Conservation (phyloP, 805 yeast genomes). For the Ogataea neopini region DNA sequence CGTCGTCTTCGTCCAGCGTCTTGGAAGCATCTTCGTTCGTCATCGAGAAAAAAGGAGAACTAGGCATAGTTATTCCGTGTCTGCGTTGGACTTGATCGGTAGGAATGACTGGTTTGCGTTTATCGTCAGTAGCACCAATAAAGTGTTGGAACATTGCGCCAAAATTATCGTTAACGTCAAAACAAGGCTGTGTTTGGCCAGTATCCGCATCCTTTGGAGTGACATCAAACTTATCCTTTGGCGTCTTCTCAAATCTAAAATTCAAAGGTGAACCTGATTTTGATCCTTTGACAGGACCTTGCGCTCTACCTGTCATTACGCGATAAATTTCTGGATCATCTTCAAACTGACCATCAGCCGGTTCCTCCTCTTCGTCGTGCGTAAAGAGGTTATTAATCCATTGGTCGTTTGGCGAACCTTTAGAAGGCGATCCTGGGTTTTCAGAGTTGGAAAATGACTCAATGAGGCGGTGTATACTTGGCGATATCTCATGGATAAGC, state of each 20-base stretch:
- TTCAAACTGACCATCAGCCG: conserved; percentile 17
- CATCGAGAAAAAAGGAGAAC: conserved; percentile 34
- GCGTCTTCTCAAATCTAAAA: conserved; percentile 29
- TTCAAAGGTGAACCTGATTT: conserved; percentile 19
- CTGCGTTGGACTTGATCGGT: conserved; percentile 7
- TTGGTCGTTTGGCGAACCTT: conserved; percentile 25
- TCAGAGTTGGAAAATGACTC: conserved; percentile 33
- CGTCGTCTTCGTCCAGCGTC: conserved; percentile 15
- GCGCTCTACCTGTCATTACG: conserved; percentile 15
- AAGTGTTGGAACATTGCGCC: conserved; percentile 11
- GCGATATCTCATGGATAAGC: conserved; percentile 34
- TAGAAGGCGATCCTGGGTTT: conserved; percentile 31
- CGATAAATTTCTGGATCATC: conserved; percentile 31
- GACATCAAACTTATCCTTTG: conserved; percentile 28
- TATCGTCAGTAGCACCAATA: conserved; percentile 10
- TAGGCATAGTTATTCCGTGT: conserved; percentile 31
- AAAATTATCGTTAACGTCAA: conserved; percentile 17
- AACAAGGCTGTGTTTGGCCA: conserved; percentile 26
- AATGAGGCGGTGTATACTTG: conserved; percentile 35
- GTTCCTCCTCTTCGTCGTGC: conserved; percentile 29
- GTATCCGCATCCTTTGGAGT: conserved; percentile 32
- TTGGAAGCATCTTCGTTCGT: conserved; percentile 16
- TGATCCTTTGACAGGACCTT: conserved; percentile 5
- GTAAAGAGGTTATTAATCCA: conserved; percentile 36
- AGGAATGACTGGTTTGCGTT: background rate